phyloP scores from a whole-genome alignment of 2,329 filamentous ascomycete species.

The Colletotrichum horii region DNA sequence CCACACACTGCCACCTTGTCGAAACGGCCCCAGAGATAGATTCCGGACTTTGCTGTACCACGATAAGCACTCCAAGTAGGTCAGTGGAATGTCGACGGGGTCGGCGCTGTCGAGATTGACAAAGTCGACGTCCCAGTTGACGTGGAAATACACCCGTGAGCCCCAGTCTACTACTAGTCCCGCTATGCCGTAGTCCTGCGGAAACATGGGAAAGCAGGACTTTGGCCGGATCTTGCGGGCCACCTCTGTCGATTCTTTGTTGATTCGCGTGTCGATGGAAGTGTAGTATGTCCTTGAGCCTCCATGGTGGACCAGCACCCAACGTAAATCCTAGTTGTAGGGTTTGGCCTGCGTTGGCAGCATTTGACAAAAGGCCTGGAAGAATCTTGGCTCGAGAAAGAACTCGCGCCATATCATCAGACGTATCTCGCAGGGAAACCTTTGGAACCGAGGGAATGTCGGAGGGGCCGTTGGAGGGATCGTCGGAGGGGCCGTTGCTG shows the following conservation, averaged over 20 bases:
- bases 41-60: background rate
- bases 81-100: no score
- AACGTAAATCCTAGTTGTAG: accelerated
- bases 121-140: background rate
- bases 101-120: no score
- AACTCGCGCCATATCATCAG: background rate
- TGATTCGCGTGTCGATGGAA: background rate
- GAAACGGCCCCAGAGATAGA: background rate
- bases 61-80: accelerated
- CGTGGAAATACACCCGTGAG: background rate
- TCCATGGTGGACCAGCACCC: background rate
- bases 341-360: accelerated
- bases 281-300: background rate
- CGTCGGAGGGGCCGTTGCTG: background rate
- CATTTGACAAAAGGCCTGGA: background rate
- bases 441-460: background rate
- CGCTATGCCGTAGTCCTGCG: no score
- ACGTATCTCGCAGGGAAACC: background rate
- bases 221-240: background rate
- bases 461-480: background rate
- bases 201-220: accelerated
- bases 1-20: accelerated
- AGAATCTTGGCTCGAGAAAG: background rate
- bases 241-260: background rate
- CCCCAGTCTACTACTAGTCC: accelerated